Conservation (phyloP, 768 basidiomycete species). For the Kwoniella bestiolae region DNA sequence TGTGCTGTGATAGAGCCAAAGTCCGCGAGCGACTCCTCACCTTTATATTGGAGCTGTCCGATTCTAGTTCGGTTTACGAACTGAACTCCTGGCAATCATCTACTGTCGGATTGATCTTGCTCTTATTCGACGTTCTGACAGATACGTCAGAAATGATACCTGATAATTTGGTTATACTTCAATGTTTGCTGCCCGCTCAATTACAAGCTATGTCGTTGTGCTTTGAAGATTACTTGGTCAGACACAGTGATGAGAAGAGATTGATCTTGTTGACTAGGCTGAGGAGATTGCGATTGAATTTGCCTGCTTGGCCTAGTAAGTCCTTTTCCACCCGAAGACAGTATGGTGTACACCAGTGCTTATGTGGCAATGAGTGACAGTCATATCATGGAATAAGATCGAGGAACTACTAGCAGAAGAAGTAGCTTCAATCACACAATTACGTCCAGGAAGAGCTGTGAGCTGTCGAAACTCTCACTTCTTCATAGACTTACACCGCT, state of each 20-base stretch:
- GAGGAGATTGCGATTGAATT: conserved; percentile 7
- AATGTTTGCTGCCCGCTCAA: conserved; percentile 29
- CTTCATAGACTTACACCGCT: neutral
- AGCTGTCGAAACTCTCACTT: conserved; percentile 2
- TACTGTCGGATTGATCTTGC: conserved; percentile 27
- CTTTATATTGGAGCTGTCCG: conserved; percentile 35
- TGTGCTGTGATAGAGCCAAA: neutral
- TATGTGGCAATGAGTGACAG: conserved; percentile 22
- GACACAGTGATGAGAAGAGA: conserved; percentile 40
- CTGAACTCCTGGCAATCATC: conserved; percentile 22
- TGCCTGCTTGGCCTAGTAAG: conserved; percentile 39
- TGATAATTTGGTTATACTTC: conserved; percentile 24
- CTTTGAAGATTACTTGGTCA: conserved; percentile 38
- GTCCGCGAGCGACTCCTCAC: conserved; percentile 30
- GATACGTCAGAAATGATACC: conserved; percentile 26
- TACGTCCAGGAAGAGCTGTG: conserved; percentile 27
- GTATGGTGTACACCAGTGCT: no score
- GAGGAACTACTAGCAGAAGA: conserved; percentile 42
- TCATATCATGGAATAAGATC: conserved; percentile 41
- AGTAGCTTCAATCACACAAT: conserved; percentile 27
- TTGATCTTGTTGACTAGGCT: conserved; percentile 23
- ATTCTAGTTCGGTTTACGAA: conserved; percentile 25
- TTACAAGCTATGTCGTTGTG: conserved; percentile 33
- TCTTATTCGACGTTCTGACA: conserved; percentile 37
- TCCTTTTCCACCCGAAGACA: neutral